Evolutionary conservation across 306 rosid species (phyloP).

Genomic region (Citrullus colocynthis): DNA sequence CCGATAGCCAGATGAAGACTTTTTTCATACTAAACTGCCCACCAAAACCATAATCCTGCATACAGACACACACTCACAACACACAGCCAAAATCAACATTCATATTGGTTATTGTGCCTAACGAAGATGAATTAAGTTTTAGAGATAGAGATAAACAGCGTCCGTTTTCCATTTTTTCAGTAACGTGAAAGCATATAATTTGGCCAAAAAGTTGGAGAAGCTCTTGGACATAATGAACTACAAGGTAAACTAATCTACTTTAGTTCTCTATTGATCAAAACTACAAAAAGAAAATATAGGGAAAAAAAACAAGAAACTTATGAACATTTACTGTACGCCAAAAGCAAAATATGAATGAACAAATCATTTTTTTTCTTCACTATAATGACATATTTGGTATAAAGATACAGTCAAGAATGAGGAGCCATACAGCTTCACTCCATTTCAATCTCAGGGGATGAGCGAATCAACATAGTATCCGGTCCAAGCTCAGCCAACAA

Average conservation of each 20-base stretch:
- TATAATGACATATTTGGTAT: not conserved
- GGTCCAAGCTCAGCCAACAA: constrained; percentile 42
- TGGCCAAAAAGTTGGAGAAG: not conserved
- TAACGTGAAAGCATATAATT: not conserved
- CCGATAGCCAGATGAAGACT: not conserved
- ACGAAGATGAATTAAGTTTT: not conserved
- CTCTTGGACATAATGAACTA: not conserved
- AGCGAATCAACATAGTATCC: constrained; percentile 14
- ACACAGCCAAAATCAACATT: not conserved
- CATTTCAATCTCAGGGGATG: constrained; percentile 36
- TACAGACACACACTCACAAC: not conserved
- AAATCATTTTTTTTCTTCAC: not conserved
- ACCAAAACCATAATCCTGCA: not conserved
- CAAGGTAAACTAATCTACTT: not conserved
- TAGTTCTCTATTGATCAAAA: not conserved
- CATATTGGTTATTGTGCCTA: not conserved
- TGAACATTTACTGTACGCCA: not conserved
- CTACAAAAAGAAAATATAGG: not conserved
- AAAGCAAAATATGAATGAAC: not conserved
- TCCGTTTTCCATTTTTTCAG: not conserved
- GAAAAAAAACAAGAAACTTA: not conserved
- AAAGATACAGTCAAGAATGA: constrained; percentile 2
- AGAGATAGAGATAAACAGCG: not conserved
- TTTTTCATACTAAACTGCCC: not conserved
- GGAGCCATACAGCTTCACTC: constrained; percentile 27